These are phyloP conservation scores for Entomortierella parvispora DNA, from an alignment of 192 early-diverging fungal genomes.

Conservation along the genomic window DNA sequence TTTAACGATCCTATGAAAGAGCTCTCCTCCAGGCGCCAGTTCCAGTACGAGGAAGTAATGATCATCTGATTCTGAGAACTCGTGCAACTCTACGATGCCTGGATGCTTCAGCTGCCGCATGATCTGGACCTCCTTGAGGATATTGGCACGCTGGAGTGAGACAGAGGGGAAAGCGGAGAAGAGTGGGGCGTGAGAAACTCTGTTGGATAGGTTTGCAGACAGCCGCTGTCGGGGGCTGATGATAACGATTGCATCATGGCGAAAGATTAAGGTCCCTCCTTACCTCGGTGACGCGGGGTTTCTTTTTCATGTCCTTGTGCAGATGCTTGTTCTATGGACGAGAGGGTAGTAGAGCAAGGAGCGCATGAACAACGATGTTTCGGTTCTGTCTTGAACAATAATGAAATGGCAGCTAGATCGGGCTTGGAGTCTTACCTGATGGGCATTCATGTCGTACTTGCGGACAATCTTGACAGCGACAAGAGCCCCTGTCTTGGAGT, in stretches of 20 bases:
- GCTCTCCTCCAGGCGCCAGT: constrained; percentile 83
- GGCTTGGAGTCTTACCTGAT: constrained; percentile 57
- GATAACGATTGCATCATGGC: no score
- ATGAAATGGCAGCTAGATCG: no score
- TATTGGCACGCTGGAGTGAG: constrained; percentile 69
- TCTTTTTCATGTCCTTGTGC: constrained; percentile 50
- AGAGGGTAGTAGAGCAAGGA: background rate
- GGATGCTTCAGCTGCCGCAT: constrained; percentile 80
- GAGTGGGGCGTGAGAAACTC: background rate
- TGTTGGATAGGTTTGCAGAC: background rate
- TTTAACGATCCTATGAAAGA: constrained; percentile 85
- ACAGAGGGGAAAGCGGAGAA: no score
- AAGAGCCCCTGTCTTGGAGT: constrained; percentile 61
- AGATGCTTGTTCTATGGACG: constrained; percentile 35
- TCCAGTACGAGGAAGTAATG: constrained; percentile 84
- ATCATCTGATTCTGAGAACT: constrained; percentile 78
- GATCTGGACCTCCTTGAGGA: constrained; percentile 87
- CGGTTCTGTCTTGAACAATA: no score
- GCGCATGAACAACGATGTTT: background rate
- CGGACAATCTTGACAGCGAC: constrained; percentile 87
- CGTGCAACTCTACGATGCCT: constrained; percentile 77
- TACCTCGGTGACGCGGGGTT: constrained; percentile 51
- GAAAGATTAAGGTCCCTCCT: constrained; percentile 7
- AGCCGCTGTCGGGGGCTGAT: constrained; percentile 1
- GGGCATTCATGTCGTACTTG: constrained; percentile 73